Percentiles rank a stretch among this genome's conserved stretches.
These are phyloP conservation scores for Clonostachys chloroleuca DNA, from an alignment of 2,329 filamentous ascomycete species.

Conservation along the genomic window DNA sequence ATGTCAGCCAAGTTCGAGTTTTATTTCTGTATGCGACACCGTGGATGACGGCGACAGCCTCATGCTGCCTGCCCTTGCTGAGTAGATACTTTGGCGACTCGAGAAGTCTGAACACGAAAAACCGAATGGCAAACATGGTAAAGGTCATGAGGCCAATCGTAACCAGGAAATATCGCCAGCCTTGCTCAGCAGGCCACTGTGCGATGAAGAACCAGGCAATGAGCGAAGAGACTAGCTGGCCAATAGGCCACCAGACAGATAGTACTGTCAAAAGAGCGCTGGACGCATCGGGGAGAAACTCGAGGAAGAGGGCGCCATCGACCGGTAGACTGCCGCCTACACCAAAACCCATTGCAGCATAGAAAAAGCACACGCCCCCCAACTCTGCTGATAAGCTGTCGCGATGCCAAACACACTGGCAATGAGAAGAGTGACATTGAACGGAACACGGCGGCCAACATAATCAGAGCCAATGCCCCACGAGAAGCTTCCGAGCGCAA, in stretches of 20 bases:
- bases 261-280: constrained; percentile 71
- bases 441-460: constrained; percentile 73
- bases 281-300: constrained; percentile 75
- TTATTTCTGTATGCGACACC: constrained; percentile 71
- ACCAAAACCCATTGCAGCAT: constrained; percentile 60
- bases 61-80: constrained; percentile 68
- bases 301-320: constrained; percentile 77
- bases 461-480: constrained; percentile 80
- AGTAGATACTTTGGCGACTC: constrained; percentile 85
- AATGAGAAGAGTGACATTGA: constrained; percentile 75
- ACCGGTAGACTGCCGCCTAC: constrained; percentile 75
- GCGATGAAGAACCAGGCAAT: constrained; percentile 75
- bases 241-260: constrained; percentile 85
- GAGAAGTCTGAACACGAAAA: constrained; percentile 76
- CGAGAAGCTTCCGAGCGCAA: constrained; percentile 73
- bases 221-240: constrained; percentile 68
- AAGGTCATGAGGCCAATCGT: constrained; percentile 71
- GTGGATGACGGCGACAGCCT: constrained; percentile 77
- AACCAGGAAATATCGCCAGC: constrained; percentile 72
- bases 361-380: constrained; percentile 60
- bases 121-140: constrained; percentile 72
- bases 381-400: constrained; percentile 63
- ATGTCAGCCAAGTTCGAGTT: constrained; percentile 70
- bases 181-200: constrained; percentile 62
- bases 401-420: constrained; percentile 71